Evolutionary conservation across 495 filamentous ascomycete genomes (phyloP), one percentile per base, ranked within the genome.

Genomic region (Tuber indicum): DNA sequence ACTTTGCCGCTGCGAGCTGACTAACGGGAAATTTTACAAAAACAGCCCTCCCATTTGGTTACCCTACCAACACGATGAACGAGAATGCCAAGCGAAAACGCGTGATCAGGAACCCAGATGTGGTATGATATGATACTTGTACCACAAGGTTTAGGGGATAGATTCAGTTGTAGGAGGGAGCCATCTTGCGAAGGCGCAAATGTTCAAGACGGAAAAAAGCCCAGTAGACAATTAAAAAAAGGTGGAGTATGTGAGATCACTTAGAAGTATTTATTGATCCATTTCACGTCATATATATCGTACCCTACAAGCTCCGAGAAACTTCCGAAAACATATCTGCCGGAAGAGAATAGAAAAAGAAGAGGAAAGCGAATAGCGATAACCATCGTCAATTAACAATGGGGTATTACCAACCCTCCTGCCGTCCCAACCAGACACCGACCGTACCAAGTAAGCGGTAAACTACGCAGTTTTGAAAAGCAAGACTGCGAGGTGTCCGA

Each of bases 401-500:
- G 58, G n/a, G 58, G 32, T 32, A 66, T 32, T 32, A 66, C 58
- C 58, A 66, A 66, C n/a, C n/a, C 49, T 58, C 49, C n/a, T 32
- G 26, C 12, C 12, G 26, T 17, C n/a, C 14, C 58, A 14, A 66
- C 26, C 26, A 36, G 26, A 66, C 16, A 70, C 41, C 43, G 41
- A 69, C 49, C 43, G n/a, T 32, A 69, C 17, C 52, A 43, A 58
- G n/a, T 16, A 26, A 72, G 42, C n/a, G 73, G 49, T 71, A 41
- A n/a, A 39, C 70, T 84, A 84, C 23, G 82, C 82, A 41, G 96
- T 99, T 90, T 99, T 99, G 90, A 98, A 99, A 74, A 99, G 91
- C 69, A 99, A 91, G 82, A 99, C 98, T 32, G 96, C 96, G 85
- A 93, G 97, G 88, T 98, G 96, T 72, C 96, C 96, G 77, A 98